A percentile compares a stretch with the other conserved stretches of the same genome.
Evolutionary conservation across 106 monocot species (phyloP).

Genomic region (Dioscorea dumetorum): DNA sequence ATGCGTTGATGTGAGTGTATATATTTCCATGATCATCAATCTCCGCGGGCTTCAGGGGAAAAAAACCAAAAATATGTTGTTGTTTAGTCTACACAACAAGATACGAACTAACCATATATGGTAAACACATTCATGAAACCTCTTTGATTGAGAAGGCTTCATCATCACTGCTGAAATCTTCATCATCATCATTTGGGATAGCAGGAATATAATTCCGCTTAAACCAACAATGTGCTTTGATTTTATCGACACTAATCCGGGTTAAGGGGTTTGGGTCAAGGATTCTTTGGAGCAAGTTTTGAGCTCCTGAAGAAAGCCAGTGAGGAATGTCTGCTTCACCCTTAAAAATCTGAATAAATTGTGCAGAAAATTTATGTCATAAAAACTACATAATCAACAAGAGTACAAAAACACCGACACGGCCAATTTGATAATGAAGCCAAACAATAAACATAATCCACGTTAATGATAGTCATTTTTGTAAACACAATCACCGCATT

Average conservation of each 20-base stretch:
- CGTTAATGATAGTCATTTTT: too few relatives aligned
- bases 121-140: constrained; percentile 4
- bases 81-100: neutral
- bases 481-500: too few relatives aligned
- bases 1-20: constrained; percentile 34
- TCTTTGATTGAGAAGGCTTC: constrained; percentile 26
- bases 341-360: constrained; percentile 27
- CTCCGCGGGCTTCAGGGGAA: constrained; percentile 15
- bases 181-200: constrained; percentile 34
- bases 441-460: too few relatives aligned
- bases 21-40: constrained; percentile 18
- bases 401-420: too few relatives aligned
- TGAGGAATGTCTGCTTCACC: constrained; percentile 45
- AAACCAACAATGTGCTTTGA: constrained; percentile 84
- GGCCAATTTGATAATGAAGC: too few relatives aligned
- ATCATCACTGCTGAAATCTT: constrained; percentile 10
- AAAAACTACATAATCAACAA: neutral
- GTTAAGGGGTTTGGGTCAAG: constrained; percentile 85
- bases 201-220: constrained; percentile 59
- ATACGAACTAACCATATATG: neutral
- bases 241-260: constrained; percentile 53
- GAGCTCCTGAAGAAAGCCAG: constrained; percentile 63
- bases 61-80: neutral
- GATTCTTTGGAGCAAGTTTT: constrained; percentile 44
- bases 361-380: neutral